Evolutionary conservation across 2,329 filamentous ascomycete genomes (phyloP).

Genomic region (Neonectria coccinea): DNA sequence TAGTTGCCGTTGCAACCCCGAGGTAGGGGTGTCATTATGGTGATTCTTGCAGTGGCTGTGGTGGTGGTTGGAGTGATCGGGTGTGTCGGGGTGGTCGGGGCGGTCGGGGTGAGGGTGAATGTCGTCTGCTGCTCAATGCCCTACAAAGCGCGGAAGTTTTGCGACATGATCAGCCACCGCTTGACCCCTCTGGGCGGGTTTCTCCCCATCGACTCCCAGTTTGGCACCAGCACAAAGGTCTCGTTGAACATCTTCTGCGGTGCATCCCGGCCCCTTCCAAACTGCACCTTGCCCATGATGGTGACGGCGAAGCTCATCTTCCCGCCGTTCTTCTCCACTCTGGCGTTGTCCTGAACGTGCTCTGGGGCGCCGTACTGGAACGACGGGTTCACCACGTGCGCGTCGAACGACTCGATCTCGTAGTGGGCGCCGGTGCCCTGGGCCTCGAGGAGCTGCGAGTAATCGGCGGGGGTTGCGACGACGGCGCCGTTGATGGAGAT

Average conservation of each 20-base stretch:
- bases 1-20: background rate
- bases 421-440: constrained; percentile 71
- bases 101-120: background rate
- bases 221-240: constrained; percentile 83
- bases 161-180: constrained; percentile 76
- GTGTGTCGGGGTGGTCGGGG: too few species aligned
- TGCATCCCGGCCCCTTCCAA: constrained; percentile 72
- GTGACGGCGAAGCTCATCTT: constrained; percentile 79
- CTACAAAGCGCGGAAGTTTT: constrained; percentile 74
- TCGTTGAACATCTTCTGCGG: constrained; percentile 81
- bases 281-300: constrained; percentile 78
- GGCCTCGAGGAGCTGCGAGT: constrained; percentile 75
- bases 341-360: constrained; percentile 53
- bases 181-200: constrained; percentile 66
- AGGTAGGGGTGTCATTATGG: background rate
- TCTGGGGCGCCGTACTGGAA: constrained; percentile 70
- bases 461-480: constrained; percentile 70
- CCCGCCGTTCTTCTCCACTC: constrained; percentile 62
- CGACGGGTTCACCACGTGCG: constrained; percentile 79
- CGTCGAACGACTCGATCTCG: constrained; percentile 81
- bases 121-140: constrained; percentile 14
- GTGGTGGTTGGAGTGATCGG: too few species aligned
- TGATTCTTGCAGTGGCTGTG: too few species aligned
- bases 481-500: constrained; percentile 85
- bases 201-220: constrained; percentile 69